phyloP scores from a whole-genome alignment of 306 rosid species.

The Rubus parviflorus region DNA sequence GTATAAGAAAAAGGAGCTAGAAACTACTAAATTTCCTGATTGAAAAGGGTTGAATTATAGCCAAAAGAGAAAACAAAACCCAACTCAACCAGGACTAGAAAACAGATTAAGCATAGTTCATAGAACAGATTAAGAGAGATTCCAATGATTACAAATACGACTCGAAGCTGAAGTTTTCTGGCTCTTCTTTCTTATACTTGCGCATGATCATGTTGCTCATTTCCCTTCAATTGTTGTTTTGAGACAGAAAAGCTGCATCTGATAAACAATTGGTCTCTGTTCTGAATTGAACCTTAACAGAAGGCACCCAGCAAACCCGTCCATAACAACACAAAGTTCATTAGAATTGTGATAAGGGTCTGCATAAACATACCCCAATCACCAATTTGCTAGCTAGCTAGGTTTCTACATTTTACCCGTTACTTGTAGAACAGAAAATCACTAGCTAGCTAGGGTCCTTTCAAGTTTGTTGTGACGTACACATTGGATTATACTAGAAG shows the following conservation, averaged over 20 bases:
- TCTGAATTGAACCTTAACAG: neutral
- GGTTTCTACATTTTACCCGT: neutral
- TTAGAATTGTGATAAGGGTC: neutral
- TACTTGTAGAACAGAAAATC: neutral
- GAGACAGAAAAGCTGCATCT: neutral
- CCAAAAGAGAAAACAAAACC: neutral
- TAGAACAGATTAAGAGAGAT: neutral
- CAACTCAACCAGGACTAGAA: neutral
- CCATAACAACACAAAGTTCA: neutral
- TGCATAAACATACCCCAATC: neutral
- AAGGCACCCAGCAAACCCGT: neutral
- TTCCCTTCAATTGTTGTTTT: neutral
- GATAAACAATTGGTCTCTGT: neutral
- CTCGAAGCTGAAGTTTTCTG: neutral
- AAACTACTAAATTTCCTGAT: neutral
- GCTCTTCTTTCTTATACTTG: too few relatives aligned
- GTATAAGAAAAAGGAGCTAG: neutral
- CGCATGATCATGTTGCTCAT: too few relatives aligned
- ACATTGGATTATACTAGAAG: slow-evolving; percentile 11
- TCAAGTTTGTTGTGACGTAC: neutral
- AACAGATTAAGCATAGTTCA: neutral
- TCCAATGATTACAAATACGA: neutral
- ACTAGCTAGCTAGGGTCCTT: slow-evolving; percentile 4
- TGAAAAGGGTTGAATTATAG: neutral
- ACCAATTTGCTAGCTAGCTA: neutral